Base-by-base conservation (phyloP, 352 stramenopile species). In the Aphanomyces cochlioides region DNA sequence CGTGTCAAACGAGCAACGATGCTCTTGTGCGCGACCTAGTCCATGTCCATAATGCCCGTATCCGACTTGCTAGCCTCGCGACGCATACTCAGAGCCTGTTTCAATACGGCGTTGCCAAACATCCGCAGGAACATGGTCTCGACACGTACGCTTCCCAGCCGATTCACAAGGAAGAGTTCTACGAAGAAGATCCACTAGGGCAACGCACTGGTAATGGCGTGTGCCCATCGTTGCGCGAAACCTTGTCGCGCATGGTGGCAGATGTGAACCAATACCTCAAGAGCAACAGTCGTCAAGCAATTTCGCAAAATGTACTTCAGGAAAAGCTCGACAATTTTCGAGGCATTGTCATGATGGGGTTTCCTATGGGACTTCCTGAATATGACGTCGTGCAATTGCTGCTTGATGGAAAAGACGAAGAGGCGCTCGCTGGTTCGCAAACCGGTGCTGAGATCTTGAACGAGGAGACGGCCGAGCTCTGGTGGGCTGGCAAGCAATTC, bases 401-500 rank as follows among this genome's bases (percentile, higher is more conserved):
- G 61, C 76, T 98, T 64, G 92, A 98, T 43, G 81, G 74, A 21
- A 76, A 79, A 53, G 74, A 78, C 5, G 79, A 90, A 69, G 82
- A 86, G 17, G 81, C 81, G 21, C 76, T 90, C 28, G 73, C 74
- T 28, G 81, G 90, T 71, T 79, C 83, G 78, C 81, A 87, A 19
- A 87, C 84, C 21, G 88, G 83, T 56, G 75, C 89, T 7, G 87
- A 96, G 54, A 65, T 97, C 5, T 74, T 96, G 40, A 78, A 94
- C 17, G 79, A 90, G 21, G 82, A 90, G 39, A 95, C 90, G 21
- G 80, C 93, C 13, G 84, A 96, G 63, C 81, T 99, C n/a, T 99
- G 95, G 95, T 96, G 89, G 81, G 96, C 94, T 3, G 94, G 93
- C 5, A 98, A 98, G 72, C 90, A 98, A 78, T 98, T 98, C 74